A percentile compares a stretch with the other conserved stretches of the same genome.
phyloP scores from a whole-genome alignment of 768 basidiomycete genomes.

The Phlegmacium glaucopus region DNA sequence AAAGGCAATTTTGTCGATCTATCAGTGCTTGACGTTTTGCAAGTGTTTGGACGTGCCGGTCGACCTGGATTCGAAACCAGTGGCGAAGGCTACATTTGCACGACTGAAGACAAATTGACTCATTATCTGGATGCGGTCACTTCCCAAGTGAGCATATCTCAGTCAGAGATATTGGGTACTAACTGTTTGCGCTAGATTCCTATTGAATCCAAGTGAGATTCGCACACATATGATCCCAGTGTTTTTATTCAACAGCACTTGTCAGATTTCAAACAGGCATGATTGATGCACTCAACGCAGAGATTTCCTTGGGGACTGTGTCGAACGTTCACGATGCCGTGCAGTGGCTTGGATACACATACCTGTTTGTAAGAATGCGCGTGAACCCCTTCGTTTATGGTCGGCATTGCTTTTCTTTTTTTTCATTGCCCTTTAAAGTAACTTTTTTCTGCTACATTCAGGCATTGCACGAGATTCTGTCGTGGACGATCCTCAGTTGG shows the following conservation, averaged over 20 bases:
- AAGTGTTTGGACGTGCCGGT: constrained; percentile 97
- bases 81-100: constrained; percentile 97
- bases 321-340: constrained; percentile 82
- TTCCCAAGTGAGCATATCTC: constrained; percentile 58
- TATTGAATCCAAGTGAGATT: constrained; percentile 87
- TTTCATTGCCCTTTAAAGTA: not conserved
- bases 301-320: constrained; percentile 93
- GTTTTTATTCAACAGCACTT: not conserved
- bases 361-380: constrained; percentile 92
- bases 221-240: constrained; percentile 1
- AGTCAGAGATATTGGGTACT: not conserved
- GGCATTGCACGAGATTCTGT: constrained; percentile 72
- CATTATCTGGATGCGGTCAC: constrained; percentile 89
- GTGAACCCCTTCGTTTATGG: constrained; percentile 89
- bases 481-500: constrained; percentile 69
- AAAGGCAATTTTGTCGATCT: constrained; percentile 91
- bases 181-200: constrained; percentile 55
- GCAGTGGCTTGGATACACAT: constrained; percentile 96
- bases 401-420: constrained; percentile 21
- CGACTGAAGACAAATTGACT: constrained; percentile 86
- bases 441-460: constrained; percentile 26
- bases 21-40: constrained; percentile 91
- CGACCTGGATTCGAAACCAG: constrained; percentile 84
- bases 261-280: constrained; percentile 77
- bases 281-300: constrained; percentile 90